Base-by-base conservation (phyloP, 108 stramenopile species). In the Chaetoceros tenuissimus region DNA sequence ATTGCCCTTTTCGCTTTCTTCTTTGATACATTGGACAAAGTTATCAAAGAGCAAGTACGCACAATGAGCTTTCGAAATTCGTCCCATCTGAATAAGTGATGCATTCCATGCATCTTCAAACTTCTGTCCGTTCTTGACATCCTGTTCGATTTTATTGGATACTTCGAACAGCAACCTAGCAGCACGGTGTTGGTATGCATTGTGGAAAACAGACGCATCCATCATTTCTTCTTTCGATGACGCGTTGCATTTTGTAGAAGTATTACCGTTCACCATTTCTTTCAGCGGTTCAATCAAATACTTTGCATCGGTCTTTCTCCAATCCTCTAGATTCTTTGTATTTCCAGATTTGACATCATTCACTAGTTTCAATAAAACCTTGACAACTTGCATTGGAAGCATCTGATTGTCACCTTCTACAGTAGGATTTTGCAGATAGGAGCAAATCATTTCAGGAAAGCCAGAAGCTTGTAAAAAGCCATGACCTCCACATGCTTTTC, bases 401-500 rank as follows among this genome's bases (percentile, higher is more conserved):
- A 94, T 94, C 44, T 89, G 80, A 68, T 94, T 94, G 73, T 94
- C 92, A 46, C 92, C 92, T 67, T 94, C 92, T 3, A 91, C 96
- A 0, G 93, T 97, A 24, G 90, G 90, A 43, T 80, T 89, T 57
- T 95, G 94, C 40, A 94, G 69, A 57, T 96, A 97, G 26, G 85
- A 87, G 1, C 81, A 83, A 25, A 89, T 71, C 30, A 94, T 65
- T 62, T 97, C 96, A 8, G 94, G 94, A 19, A 97, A 61, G 3
- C 94, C 96, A 20, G 87, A 90, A 18, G 82, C 81, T 21, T 75
- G 58, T 55, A 97, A 63, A 59, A 85, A 97, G 3, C 96, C 96
- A 62, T 97, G 94, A 7, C 96, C 96, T 2, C 96, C 96, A 64
- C 96, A 97, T 19, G 89, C 85, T 70, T 92, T 94, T 50, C 96